Percentiles rank a stretch among this genome's conserved stretches.
Evolutionary conservation across 306 rosid genomes (phyloP).

Genomic region (Ceratonia siliqua): DNA sequence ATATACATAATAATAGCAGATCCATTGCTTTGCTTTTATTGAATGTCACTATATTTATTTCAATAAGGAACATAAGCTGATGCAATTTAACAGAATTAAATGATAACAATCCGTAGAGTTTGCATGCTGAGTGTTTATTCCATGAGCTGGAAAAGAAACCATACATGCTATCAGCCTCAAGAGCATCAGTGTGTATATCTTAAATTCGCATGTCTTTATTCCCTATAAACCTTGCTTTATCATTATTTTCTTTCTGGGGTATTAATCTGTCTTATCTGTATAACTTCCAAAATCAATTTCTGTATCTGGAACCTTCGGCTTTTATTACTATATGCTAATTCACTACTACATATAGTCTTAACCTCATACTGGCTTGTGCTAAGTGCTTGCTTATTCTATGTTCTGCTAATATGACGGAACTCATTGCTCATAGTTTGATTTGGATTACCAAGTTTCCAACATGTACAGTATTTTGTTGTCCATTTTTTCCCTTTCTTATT

Average conservation of each 20-base stretch:
- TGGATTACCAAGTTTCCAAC: neutral
- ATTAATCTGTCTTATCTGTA: neutral
- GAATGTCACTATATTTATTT: neutral
- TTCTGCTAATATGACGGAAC: neutral
- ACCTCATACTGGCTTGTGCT: neutral
- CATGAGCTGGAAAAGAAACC: neutral
- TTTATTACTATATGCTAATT: neutral
- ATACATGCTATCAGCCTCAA: constrained; percentile 16
- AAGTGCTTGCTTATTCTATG: neutral
- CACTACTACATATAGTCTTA: neutral
- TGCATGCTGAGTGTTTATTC: neutral
- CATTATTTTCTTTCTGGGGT: neutral
- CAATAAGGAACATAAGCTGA: neutral
- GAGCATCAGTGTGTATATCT: neutral
- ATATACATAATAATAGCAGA: constrained; percentile 8
- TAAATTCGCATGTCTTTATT: neutral
- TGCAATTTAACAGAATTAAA: neutral
- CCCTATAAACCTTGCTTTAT: neutral
- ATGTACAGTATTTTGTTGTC: neutral
- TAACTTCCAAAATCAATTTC: neutral
- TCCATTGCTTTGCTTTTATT: neutral
- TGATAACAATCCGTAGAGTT: neutral
- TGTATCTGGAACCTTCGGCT: neutral
- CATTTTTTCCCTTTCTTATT: neutral
- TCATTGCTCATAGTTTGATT: neutral